These are phyloP conservation scores for Cercospora brassicicola DNA, from an alignment of 2,329 filamentous ascomycete genomes.

Conservation along the genomic window DNA sequence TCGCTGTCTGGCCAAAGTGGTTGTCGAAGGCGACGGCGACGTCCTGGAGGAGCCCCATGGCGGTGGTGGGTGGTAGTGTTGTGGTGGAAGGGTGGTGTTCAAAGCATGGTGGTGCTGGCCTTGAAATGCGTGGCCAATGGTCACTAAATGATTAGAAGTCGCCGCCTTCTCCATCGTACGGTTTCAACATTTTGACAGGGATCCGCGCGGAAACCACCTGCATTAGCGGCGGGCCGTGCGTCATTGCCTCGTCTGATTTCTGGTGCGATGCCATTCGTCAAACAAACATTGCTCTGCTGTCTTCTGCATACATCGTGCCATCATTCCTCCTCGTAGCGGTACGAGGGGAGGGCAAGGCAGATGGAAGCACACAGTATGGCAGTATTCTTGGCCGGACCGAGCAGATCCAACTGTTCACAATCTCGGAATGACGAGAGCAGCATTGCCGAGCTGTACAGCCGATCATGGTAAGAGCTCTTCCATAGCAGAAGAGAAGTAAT, in stretches of 20 bases:
- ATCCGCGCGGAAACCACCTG: constrained; percentile 12
- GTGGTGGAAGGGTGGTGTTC: background rate
- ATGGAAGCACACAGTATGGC: background rate
- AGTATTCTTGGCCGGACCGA: no score
- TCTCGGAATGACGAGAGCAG: background rate
- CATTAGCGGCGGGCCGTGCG: constrained; percentile 8
- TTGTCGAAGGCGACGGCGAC: constrained; percentile 23
- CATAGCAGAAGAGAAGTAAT: background rate
- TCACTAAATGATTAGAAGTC: background rate
- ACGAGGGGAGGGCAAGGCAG: background rate
- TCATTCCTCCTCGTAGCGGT: background rate
- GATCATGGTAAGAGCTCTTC: constrained; percentile 24
- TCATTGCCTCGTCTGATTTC: background rate
- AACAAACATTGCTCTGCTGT: background rate
- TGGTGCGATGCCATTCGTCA: background rate
- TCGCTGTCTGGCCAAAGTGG: constrained; percentile 27
- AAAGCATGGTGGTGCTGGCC: background rate
- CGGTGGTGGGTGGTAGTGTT: background rate
- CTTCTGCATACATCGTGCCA: background rate
- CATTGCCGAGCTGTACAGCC: constrained; percentile 20
- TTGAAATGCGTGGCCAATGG: constrained; percentile 3
- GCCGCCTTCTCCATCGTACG: constrained; percentile 6
- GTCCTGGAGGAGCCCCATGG: constrained; percentile 36
- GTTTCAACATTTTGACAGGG: constrained; percentile 3
- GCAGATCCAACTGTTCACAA: background rate